These are phyloP conservation scores for Blakeslea trispora DNA, from an alignment of 371 early-diverging fungal genomes.

Conservation along the genomic window DNA sequence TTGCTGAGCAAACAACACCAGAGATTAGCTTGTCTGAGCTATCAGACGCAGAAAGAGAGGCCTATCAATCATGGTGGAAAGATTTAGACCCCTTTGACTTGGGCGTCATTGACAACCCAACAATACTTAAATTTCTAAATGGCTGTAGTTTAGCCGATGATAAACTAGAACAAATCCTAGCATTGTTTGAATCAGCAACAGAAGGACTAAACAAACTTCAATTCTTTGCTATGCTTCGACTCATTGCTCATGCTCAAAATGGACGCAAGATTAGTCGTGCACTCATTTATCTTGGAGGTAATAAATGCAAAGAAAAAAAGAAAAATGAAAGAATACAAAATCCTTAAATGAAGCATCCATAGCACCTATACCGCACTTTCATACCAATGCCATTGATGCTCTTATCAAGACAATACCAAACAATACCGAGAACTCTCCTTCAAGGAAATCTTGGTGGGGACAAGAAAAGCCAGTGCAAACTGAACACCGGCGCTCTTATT, in stretches of 20 bases:
- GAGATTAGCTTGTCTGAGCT: slow-evolving; percentile 30
- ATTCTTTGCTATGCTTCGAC: slow-evolving; percentile 49
- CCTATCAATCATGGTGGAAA: slow-evolving; percentile 52
- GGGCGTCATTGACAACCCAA: slow-evolving; percentile 34
- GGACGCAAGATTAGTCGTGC: slow-evolving; percentile 47
- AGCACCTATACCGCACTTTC: slow-evolving; percentile 50
- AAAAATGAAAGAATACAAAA: neutral
- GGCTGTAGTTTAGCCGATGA: slow-evolving; percentile 39
- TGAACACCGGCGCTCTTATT: slow-evolving; percentile 20
- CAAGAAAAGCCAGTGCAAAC: slow-evolving; percentile 13
- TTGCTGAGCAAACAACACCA: slow-evolving; percentile 18
- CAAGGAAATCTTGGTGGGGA: slow-evolving; percentile 27
- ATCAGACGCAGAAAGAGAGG: slow-evolving; percentile 35
- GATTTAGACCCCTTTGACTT: slow-evolving; percentile 48
- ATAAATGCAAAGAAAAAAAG: neutral
- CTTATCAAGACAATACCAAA: slow-evolving; percentile 27
- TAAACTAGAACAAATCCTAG: slow-evolving; percentile 44
- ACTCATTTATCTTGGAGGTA: slow-evolving; percentile 49
- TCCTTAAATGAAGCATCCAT: neutral
- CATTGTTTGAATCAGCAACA: slow-evolving; percentile 39
- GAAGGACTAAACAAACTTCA: slow-evolving; percentile 39
- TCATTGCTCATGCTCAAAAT: slow-evolving; percentile 54
- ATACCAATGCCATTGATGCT: slow-evolving; percentile 42
- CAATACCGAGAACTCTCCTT: neutral
- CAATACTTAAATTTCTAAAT: slow-evolving; percentile 37